Evolutionary conservation across 768 basidiomycete species (phyloP), one percentile per base, ranked within the genome.

Genomic region (Hortiboletus campestris): DNA sequence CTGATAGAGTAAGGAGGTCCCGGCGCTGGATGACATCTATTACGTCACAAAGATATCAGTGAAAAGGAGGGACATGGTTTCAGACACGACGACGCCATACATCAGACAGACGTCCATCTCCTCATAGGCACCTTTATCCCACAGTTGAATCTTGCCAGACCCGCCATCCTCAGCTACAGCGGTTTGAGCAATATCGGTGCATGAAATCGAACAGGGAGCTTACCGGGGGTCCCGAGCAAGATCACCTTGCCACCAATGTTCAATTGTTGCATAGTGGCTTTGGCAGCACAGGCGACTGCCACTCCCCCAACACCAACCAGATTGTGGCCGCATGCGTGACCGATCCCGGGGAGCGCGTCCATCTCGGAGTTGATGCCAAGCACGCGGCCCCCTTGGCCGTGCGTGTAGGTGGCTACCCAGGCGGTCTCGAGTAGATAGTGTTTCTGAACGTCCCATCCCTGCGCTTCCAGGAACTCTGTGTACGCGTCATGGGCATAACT

Each of bases 291-390:
- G 0, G 89, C 86, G 28, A 89, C 80, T 2, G 84, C 88, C 13
- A 91, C 84, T 4, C 89, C 89, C 51, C 76, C 62, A 22, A 91
- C 87, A 1, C 86, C 89, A 49, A 93, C 91, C 46, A 93, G 74
- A 62, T 92, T 92, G 65, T 93, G 90, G 3, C 90, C 90, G 63
- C 90, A 92, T 1, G 86, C 88, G 59, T 89, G 88, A 0, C 88
- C 84, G 38, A 85, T 75, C 0, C 80, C 74, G 17, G 71, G 71
- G 12, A 87, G 73, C 2, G 85, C 86, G 52, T 85, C 84, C 84
- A 86, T 85, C 80, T 92, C 91, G 16, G 89, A 61, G 41, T 93
- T 92, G 55, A 93, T 75, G 0, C 90, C 90, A 31, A 92, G 80
- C 0, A 80, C 84, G 48, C 83, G 79, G 8, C 88, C 89, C 11